Conservation (phyloP, 306 rosid species). For the Malus asiatica region DNA sequence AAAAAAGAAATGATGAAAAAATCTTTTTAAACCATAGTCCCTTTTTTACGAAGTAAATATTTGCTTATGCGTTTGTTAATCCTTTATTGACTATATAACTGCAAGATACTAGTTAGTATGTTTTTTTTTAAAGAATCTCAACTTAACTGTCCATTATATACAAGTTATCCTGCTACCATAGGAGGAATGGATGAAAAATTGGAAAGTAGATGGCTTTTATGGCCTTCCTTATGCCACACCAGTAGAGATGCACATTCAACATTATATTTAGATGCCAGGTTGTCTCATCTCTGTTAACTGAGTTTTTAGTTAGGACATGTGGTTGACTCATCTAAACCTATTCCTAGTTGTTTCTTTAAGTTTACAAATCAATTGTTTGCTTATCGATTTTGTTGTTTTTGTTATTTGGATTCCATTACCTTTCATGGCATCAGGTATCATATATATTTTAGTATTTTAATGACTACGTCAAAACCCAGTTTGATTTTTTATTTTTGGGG, state of each 20-base stretch:
- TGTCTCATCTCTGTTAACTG: background rate
- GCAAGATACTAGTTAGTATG: background rate
- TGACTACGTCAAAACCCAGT: slow-evolving; percentile 12
- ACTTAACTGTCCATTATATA: background rate
- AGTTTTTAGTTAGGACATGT: background rate
- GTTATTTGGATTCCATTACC: background rate
- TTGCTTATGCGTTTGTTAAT: background rate
- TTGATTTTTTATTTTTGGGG: slow-evolving; percentile 15
- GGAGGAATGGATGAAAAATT: background rate
- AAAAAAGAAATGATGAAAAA: background rate
- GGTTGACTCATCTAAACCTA: background rate
- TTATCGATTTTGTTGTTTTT: background rate
- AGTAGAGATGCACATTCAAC: background rate
- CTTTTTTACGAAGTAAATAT: background rate
- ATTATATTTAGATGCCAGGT: background rate
- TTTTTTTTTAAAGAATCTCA: background rate
- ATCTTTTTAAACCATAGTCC: background rate
- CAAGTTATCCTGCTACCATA: background rate
- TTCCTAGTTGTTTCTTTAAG: background rate
- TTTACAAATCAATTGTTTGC: background rate
- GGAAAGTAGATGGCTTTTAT: background rate
- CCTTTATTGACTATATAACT: background rate
- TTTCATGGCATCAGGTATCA: background rate
- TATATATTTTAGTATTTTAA: background rate
- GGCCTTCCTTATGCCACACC: background rate